These are phyloP conservation scores for Rhodotorula taiwanensis DNA, from an alignment of 768 basidiomycete species.

Conservation along the genomic window DNA sequence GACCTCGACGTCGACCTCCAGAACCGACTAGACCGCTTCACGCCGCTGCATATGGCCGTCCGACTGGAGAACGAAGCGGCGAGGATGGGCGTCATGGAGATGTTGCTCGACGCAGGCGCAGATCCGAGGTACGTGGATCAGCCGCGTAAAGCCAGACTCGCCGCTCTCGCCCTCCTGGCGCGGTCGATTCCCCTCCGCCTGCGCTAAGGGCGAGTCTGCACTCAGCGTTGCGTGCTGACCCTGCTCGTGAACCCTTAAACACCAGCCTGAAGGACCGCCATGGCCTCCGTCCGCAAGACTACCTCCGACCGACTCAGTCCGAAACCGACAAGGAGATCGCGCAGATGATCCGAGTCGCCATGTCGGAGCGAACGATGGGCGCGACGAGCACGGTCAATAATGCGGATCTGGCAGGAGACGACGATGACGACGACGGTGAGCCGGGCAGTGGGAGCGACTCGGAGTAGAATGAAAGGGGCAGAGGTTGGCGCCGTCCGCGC, in stretches of 20 bases:
- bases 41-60: constrained; percentile 69
- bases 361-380: constrained; percentile 51
- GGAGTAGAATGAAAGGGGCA: not conserved
- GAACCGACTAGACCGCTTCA: constrained; percentile 62
- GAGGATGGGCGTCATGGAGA: constrained; percentile 55
- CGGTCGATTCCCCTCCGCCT: too few species aligned
- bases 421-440: constrained; percentile 44
- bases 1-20: constrained; percentile 73
- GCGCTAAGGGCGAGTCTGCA: too few species aligned
- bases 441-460: constrained; percentile 31
- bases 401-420: constrained; percentile 65
- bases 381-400: constrained; percentile 47
- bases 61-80: constrained; percentile 54
- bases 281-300: constrained; percentile 55
- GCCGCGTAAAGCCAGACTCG: not conserved
- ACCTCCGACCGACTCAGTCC: constrained; percentile 55
- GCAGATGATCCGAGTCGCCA: constrained; percentile 38
- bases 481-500: not conserved
- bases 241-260: not conserved
- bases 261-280: constrained; percentile 66
- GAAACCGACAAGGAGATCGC: constrained; percentile 53
- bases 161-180: not conserved
- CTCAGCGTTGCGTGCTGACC: too few species aligned
- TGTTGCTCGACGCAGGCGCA: constrained; percentile 70
- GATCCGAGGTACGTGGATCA: constrained; percentile 61